These are phyloP conservation scores for Paecilomyces sp. DNA, from an alignment of 2,329 filamentous ascomycete species.

Conservation along the genomic window DNA sequence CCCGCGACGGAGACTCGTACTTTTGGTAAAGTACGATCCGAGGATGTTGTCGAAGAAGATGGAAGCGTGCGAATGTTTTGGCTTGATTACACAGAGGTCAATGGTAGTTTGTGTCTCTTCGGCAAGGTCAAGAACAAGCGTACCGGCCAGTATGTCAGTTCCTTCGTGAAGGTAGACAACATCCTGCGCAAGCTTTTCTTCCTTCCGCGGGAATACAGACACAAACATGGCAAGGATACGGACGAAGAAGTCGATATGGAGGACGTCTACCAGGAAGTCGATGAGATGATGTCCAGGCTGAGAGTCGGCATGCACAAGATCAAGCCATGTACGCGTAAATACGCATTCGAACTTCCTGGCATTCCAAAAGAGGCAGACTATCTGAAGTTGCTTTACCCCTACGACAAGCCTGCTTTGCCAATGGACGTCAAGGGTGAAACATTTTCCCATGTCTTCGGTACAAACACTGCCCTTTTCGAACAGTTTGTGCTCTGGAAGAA, in stretches of 20 bases:
- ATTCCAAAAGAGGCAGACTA: slow-evolving; percentile 88
- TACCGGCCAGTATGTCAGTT: slow-evolving; percentile 72
- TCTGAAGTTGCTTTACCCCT: slow-evolving; percentile 92
- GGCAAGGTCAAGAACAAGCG: slow-evolving; percentile 92
- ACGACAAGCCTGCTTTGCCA: slow-evolving; percentile 72
- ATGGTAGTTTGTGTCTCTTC: slow-evolving; percentile 86
- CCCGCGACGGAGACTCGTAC: slow-evolving; percentile 54
- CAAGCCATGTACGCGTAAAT: slow-evolving; percentile 82
- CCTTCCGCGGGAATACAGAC: slow-evolving; percentile 64
- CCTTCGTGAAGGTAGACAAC: slow-evolving; percentile 94
- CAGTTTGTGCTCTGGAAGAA: slow-evolving; percentile 99
- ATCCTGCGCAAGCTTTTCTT: slow-evolving; percentile 90
- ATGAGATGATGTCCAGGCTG: slow-evolving; percentile 77
- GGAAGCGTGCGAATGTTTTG: slow-evolving; percentile 92
- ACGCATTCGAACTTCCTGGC: slow-evolving; percentile 84
- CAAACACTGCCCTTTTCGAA: slow-evolving; percentile 89
- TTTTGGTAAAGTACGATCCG: slow-evolving; percentile 73
- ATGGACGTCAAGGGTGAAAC: slow-evolving; percentile 70
- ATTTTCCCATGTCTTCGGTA: slow-evolving; percentile 89
- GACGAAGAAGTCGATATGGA: slow-evolving; percentile 75
- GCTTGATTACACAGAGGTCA: slow-evolving; percentile 91
- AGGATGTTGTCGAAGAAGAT: slow-evolving; percentile 87
- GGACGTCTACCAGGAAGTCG: slow-evolving; percentile 86
- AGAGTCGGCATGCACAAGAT: slow-evolving; percentile 88
- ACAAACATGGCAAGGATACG: slow-evolving; percentile 58